Conservation (phyloP, 225 moss, liverwort and hornwort species). For the Marchantia paleacea region DNA sequence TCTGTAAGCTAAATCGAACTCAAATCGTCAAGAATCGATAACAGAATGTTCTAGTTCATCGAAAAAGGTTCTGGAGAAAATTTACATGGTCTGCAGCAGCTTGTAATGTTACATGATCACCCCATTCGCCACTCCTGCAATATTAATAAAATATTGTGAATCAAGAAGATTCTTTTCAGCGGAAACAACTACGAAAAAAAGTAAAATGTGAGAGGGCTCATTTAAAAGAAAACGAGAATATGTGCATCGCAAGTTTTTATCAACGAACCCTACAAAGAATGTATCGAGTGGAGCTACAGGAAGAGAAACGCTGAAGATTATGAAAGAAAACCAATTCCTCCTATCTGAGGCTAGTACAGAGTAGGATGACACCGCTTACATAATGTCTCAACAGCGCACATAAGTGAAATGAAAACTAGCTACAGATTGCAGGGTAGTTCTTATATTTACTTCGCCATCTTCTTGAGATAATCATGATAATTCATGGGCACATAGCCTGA, state of each 20-base stretch:
- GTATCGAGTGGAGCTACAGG: too few relatives aligned
- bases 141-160: neutral
- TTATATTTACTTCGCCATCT: conserved; percentile 68
- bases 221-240: neutral
- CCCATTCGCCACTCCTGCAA: conserved; percentile 93
- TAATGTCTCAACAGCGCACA: neutral
- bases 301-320: too few relatives aligned
- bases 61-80: neutral
- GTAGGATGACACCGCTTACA: neutral
- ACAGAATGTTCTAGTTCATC: neutral
- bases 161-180: too few relatives aligned
- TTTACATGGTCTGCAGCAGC: conserved; percentile 87
- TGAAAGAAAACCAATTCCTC: too few relatives aligned
- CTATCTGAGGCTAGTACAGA: neutral
- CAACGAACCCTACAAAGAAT: neutral
- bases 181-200: too few relatives aligned
- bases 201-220: too few relatives aligned
- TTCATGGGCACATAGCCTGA: conserved; percentile 86
- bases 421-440: neutral
- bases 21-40: too few relatives aligned
- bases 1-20: too few relatives aligned
- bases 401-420: too few relatives aligned
- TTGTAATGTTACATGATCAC: conserved; percentile 95
- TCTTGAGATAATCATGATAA: conserved; percentile 75
- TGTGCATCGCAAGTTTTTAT: neutral